Evolutionary conservation across 768 basidiomycete genomes (phyloP).

Genomic region (Lentinula sp.): DNA sequence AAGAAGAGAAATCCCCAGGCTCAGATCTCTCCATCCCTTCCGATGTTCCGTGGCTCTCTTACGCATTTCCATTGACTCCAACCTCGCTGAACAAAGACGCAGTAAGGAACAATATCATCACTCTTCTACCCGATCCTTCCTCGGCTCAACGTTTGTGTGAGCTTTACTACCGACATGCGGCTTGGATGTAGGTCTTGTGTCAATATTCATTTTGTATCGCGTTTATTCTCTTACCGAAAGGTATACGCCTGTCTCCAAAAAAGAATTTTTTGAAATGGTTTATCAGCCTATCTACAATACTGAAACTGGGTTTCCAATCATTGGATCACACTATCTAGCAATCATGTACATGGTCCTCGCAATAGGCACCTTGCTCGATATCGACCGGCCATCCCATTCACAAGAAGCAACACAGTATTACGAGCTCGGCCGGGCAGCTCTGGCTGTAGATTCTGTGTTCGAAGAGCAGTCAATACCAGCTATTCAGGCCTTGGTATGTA

Average conservation of each 20-base stretch:
- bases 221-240: slow-evolving; percentile 22
- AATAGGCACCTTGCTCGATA: slow-evolving; percentile 56
- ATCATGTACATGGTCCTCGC: slow-evolving; percentile 62
- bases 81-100: slow-evolving; percentile 31
- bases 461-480: slow-evolving; percentile 59
- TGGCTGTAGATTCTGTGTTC: slow-evolving; percentile 58
- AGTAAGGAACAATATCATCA: slow-evolving; percentile 38
- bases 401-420: slow-evolving; percentile 54
- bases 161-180: slow-evolving; percentile 61
- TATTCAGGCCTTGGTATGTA: slow-evolving; percentile 56
- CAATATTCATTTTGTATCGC: neutral
- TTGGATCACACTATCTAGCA: slow-evolving; percentile 48
- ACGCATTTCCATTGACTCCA: slow-evolving; percentile 53
- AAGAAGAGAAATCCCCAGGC: slow-evolving; percentile 35
- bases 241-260: slow-evolving; percentile 62
- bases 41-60: slow-evolving; percentile 54
- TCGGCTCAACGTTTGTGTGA: slow-evolving; percentile 36
- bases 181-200: slow-evolving; percentile 55
- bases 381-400: slow-evolving; percentile 46
- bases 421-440: slow-evolving; percentile 52
- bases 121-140: slow-evolving; percentile 35
- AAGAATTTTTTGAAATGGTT: slow-evolving; percentile 47
- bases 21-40: slow-evolving; percentile 36
- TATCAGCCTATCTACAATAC: slow-evolving; percentile 49
- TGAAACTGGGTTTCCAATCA: slow-evolving; percentile 28